Evolutionary conservation across 2,329 filamentous ascomycete species (phyloP).

Genomic region (Penicillium olsonii): DNA sequence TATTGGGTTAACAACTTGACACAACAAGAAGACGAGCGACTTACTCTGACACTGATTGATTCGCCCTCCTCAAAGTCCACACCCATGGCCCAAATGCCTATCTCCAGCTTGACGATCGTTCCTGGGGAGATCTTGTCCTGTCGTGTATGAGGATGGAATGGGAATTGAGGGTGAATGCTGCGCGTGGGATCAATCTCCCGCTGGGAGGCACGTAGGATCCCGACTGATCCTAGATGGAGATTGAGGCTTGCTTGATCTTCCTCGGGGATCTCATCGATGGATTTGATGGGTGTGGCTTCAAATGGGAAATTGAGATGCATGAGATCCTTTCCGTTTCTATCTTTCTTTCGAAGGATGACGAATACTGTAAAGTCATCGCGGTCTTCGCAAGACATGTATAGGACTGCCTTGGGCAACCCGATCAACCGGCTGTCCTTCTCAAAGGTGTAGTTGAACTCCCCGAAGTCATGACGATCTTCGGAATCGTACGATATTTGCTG

Average conservation of each 20-base stretch:
- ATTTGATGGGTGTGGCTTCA: constrained; percentile 32
- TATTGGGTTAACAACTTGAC: neutral
- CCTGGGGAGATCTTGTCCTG: constrained; percentile 42
- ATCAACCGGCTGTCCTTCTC: constrained; percentile 42
- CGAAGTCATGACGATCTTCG: constrained; percentile 21
- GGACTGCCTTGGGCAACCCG: constrained; percentile 48
- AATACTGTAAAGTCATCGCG: constrained; percentile 50
- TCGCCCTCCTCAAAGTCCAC: constrained; percentile 49
- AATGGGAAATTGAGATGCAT: constrained; percentile 49
- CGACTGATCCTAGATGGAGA: constrained; percentile 45
- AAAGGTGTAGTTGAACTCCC: constrained; percentile 46
- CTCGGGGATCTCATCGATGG: constrained; percentile 28
- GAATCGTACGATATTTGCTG: constrained; percentile 35
- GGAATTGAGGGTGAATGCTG: constrained; percentile 35
- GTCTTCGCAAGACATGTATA: constrained; percentile 49
- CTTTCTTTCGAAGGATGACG: constrained; percentile 48
- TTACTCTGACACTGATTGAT: constrained; percentile 25
- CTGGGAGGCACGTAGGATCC: constrained; percentile 49
- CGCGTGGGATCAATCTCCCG: constrained; percentile 37
- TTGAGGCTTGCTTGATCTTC: constrained; percentile 45
- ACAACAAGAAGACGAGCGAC: neutral
- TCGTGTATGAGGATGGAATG: constrained; percentile 42
- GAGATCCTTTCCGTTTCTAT: constrained; percentile 45
- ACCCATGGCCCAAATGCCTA: constrained; percentile 47
- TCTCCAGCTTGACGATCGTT: constrained; percentile 11